Evolutionary conservation across 192 early-diverging fungal genomes (phyloP), one percentile per base, ranked within the genome.

Genomic region (Backusella morwellensis): DNA sequence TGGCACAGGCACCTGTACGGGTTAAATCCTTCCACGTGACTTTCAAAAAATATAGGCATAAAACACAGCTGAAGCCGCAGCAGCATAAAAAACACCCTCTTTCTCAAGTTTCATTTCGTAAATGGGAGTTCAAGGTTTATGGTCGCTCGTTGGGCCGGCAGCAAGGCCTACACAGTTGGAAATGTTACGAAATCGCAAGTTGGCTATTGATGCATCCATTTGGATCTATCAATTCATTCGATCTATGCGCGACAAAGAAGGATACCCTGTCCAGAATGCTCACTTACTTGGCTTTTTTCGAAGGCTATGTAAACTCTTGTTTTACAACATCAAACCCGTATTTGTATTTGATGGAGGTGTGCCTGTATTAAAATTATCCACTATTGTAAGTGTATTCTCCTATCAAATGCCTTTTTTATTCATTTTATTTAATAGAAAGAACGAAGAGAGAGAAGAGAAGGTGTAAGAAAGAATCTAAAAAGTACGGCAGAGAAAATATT

Each of bases 141-240:
- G 98, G 98, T 80, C 85, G 66, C 86, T 99, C 32, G 75, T 98
- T 29, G 90, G 94, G 72, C 94, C 95, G 4, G 88, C 89, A 12
- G 91, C 91, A 34, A 86, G 93, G 69, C 93, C 92, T 19, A 87
- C 93, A 50, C 86, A 91, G 34, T 82, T 99, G 29, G 98, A 99
- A 19, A 85, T 90, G 19, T 82, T 99, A 35, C 78, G 85, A 6
- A 89, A 93, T 75, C 92, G 91, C 75, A 82, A 85, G 32, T 81
- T 99, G 68, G 97, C 96, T 3, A 89, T 99, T 29, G 97, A 98
- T 85, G 98, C 97, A 19, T 93, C 91, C 68, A 99, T 99, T 67
- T 99, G 98, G 98, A 88, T 99, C 35, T 91, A 99, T 80, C 98
- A 99, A 87, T 97, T 99, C 75, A 75, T 98, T 40, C 95, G 95